Conservation (phyloP, 768 basidiomycete genomes). For the Gymnopilus dilepis region DNA sequence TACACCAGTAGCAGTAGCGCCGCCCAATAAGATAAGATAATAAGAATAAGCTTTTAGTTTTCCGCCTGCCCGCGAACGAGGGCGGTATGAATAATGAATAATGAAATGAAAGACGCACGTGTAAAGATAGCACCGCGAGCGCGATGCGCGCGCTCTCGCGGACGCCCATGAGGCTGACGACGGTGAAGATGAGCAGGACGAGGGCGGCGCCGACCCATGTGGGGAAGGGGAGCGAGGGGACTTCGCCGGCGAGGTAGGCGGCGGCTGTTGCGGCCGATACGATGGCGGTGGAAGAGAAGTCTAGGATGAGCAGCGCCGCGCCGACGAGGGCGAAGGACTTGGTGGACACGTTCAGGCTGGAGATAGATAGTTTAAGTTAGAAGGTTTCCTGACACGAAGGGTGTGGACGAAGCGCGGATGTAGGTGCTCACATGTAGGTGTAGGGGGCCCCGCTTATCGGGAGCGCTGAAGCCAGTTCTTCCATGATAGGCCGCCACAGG, state of each 20-base stretch:
- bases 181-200: constrained; percentile 58
- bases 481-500: constrained; percentile 78
- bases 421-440: constrained; percentile 58
- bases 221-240: constrained; percentile 57
- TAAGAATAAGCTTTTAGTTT: background rate
- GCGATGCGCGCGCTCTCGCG: constrained; percentile 69
- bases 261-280: constrained; percentile 78
- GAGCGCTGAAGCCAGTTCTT: constrained; percentile 71
- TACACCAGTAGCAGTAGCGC: background rate
- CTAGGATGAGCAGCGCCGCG: constrained; percentile 70
- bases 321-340: constrained; percentile 69
- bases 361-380: too few relatives aligned
- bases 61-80: too few relatives aligned
- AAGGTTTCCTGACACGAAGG: too few relatives aligned
- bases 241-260: constrained; percentile 69
- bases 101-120: constrained; percentile 46
- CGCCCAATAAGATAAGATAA: too few relatives aligned
- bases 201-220: constrained; percentile 54
- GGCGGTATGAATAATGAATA: too few relatives aligned
- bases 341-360: constrained; percentile 66
- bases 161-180: constrained; percentile 61
- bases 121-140: constrained; percentile 58
- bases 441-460: constrained; percentile 76
- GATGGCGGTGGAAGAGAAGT: constrained; percentile 70
- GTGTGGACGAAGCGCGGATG: too few relatives aligned